phyloP scores from a whole-genome alignment of 73 alveolate genomes.

The Blepharisma japonicum region DNA sequence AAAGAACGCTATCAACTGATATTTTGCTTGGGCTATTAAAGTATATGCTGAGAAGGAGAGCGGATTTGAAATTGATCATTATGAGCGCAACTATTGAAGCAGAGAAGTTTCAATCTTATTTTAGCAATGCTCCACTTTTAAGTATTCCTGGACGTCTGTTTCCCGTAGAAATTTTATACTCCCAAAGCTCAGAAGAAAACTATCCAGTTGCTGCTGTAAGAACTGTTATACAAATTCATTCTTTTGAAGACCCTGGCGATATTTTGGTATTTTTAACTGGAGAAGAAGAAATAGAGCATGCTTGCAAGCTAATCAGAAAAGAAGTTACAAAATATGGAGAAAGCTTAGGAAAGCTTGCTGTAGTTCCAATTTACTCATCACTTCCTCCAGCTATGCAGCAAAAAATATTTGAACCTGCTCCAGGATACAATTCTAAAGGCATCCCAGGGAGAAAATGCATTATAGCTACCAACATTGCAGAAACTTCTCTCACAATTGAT shows the following conservation, averaged over 20 bases:
- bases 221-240: slow-evolving; percentile 90
- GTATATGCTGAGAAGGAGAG: slow-evolving; percentile 89
- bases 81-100: slow-evolving; percentile 99
- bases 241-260: slow-evolving; percentile 94
- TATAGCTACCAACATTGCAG: slow-evolving; percentile 99
- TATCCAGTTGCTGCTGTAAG: slow-evolving; percentile 93
- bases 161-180: slow-evolving; percentile 96
- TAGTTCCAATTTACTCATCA: slow-evolving; percentile 95
- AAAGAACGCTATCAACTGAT: slow-evolving; percentile 98
- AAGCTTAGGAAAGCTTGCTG: slow-evolving; percentile 49
- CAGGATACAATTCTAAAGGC: slow-evolving; percentile 80
- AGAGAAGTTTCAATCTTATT: slow-evolving; percentile 94
- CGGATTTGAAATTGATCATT: slow-evolving; percentile 73
- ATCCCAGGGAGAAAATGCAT: slow-evolving; percentile 91
- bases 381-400: slow-evolving; percentile 97
- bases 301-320: slow-evolving; percentile 76
- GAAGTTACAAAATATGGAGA: slow-evolving; percentile 79
- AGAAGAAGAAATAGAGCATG: slow-evolving; percentile 97
- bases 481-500: slow-evolving; percentile 99
- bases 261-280: slow-evolving; percentile 98
- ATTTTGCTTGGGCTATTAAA: slow-evolving; percentile 97
- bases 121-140: slow-evolving; percentile 91
- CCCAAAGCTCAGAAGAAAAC: slow-evolving; percentile 93
- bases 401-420: slow-evolving; percentile 98
- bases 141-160: slow-evolving; percentile 97